phyloP scores from a whole-genome alignment of 2,329 filamentous ascomycete species.

The Pezicula radicicola region DNA sequence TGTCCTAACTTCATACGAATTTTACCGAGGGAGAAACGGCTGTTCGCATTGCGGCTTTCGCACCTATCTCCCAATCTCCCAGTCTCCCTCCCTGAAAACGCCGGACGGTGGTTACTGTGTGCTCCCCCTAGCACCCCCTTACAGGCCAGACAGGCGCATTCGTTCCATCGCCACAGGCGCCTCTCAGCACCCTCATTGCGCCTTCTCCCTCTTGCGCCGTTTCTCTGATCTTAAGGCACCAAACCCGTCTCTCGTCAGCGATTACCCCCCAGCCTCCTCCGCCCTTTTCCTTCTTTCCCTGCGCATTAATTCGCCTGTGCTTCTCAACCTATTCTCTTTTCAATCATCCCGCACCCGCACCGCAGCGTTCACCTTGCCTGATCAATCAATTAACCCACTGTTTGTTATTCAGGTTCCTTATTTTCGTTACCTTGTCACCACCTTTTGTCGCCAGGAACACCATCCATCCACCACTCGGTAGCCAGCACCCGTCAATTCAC shows the following conservation, averaged over 20 bases:
- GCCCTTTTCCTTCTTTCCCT: background rate
- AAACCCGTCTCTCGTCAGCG: too few species aligned
- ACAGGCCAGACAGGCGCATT: too few species aligned
- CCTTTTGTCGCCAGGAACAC: slow-evolving; percentile 1
- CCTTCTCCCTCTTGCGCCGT: too few species aligned
- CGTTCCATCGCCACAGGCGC: too few species aligned
- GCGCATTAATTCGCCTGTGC: slow-evolving; percentile 5
- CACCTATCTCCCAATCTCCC: too few species aligned
- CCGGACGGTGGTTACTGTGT: too few species aligned
- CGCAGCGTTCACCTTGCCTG: slow-evolving; percentile 25
- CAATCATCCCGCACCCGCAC: slow-evolving; percentile 25
- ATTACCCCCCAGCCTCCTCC: background rate
- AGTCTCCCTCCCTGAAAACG: too few species aligned
- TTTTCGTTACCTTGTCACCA: slow-evolving; percentile 3
- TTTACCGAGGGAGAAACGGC: background rate
- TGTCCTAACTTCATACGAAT: too few species aligned
- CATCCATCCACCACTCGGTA: slow-evolving; percentile 5
- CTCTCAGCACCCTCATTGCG: too few species aligned
- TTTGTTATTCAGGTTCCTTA: slow-evolving; percentile 17
- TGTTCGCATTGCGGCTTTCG: background rate
- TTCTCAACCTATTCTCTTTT: slow-evolving; percentile 28
- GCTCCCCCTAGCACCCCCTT: too few species aligned
- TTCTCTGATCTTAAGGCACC: too few species aligned
- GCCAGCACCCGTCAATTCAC: slow-evolving; percentile 1
- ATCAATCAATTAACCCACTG: slow-evolving; percentile 29